Base-by-base conservation (phyloP, 805 yeast genomes). In the Wickerhamomyces rabaulensis region DNA sequence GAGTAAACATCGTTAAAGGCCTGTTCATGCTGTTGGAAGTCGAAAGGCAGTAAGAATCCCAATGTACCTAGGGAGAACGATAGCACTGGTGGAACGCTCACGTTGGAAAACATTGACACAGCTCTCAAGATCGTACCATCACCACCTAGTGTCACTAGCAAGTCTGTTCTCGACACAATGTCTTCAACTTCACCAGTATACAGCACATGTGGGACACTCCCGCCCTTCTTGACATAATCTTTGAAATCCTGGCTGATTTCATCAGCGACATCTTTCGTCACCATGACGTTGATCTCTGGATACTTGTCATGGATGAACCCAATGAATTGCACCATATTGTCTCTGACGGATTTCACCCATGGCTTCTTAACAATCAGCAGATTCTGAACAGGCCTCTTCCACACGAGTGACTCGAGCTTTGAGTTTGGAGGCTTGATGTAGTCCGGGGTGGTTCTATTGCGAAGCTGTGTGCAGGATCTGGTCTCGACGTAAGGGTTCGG, bases 41-140 rank as follows among this genome's bases (percentile, higher is more conserved):
- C 91, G 64, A 89, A 92, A 1, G 98, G 98, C 39, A 90, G 70
- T 37, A 91, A 65, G 58, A 91, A 91, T 9, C 98, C 98, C 37
- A 91, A 65, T 0, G 97, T 90, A 0, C 98, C 98, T 67, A 91
- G 67, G 0, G 97, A 87, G 61, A 88, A 90, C 23, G 95, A 81
- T 43, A 91, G 66, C 0, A 91, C 87, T 0, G 98, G 98, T 1
- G 98, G 98, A 4, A 88, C 94, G 27, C 69, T 71, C 9, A 73
- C 73, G 58, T 80, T 79, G 45, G 84, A 80, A 60, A 91, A 91
- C 56, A 80, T 69, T 6, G 94, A 80, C 0, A 89, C 92, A 0
- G 92, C 96, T 45, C 91, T 76, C 39, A 91, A 65, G 46, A 89
- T 88, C 0, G 97, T 91, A 6, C 98, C 98, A 64, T 91, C 98